A percentile compares a stretch with the other conserved stretches of the same genome.
These are phyloP conservation scores for Boletus sp. DNA, from an alignment of 1,284 basidiomycete genomes.

Conservation along the genomic window DNA sequence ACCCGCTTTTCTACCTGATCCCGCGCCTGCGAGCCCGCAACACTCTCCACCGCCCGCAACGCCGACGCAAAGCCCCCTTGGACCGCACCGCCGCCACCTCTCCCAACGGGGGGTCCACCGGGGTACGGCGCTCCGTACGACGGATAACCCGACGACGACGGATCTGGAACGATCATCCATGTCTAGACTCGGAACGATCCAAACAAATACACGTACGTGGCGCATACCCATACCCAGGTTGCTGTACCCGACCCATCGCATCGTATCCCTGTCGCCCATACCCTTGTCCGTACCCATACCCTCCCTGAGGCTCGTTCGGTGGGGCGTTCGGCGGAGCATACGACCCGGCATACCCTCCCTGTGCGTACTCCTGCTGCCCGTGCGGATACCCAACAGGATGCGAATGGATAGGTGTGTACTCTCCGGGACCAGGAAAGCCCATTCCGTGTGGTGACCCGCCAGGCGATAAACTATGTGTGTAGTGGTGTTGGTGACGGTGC, in stretches of 20 bases:
- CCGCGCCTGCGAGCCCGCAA: constrained; percentile 31
- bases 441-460: not conserved
- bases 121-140: constrained; percentile 7
- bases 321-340: not conserved
- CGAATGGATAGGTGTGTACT: constrained; percentile 8
- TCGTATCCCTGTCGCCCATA: not conserved
- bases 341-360: not conserved
- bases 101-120: not conserved
- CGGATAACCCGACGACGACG: constrained; percentile 7
- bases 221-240: constrained; percentile 18
- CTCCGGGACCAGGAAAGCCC: constrained; percentile 5
- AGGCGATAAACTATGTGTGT: not conserved
- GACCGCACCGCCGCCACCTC: not conserved
- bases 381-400: constrained; percentile 7
- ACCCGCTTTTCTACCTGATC: constrained; percentile 30
- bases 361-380: not conserved
- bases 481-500: not conserved
- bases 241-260: not conserved
- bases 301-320: not conserved
- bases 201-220: constrained; percentile 18
- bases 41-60: constrained; percentile 28
- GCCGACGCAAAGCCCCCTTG: constrained; percentile 15
- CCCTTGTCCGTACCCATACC: not conserved
- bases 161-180: not conserved
- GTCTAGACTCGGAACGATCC: not conserved